phyloP scores from a whole-genome alignment of 106 monocot species.

The Gastrodia elata region DNA sequence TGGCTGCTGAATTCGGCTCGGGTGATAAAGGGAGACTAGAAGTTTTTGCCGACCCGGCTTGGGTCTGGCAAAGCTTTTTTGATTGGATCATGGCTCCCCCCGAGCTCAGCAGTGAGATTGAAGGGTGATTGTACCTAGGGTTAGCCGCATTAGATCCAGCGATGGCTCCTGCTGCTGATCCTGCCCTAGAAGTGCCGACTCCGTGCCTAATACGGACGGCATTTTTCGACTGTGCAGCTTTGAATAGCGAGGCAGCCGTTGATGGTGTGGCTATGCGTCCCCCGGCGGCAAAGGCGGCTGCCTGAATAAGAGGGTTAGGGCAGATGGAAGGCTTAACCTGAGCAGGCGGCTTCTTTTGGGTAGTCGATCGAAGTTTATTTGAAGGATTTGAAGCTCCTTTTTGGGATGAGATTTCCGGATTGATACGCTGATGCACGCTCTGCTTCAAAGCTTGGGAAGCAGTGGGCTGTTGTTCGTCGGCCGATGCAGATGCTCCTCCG shows the following conservation, averaged over 20 bases:
- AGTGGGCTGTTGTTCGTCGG: slow-evolving; percentile 18
- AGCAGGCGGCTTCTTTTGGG: slow-evolving; percentile 7
- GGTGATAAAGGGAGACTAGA: neutral
- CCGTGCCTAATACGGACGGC: slow-evolving; percentile 46
- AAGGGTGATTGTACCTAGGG: neutral
- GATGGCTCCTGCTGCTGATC: slow-evolving; percentile 8
- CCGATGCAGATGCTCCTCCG: neutral
- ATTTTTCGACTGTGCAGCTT: slow-evolving; percentile 55
- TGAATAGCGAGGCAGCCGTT: slow-evolving; percentile 39
- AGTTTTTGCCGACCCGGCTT: slow-evolving; percentile 9
- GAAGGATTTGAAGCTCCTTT: slow-evolving; percentile 15
- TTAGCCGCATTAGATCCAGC: neutral
- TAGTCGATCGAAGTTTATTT: slow-evolving; percentile 13
- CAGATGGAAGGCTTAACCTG: slow-evolving; percentile 15
- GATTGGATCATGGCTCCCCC: neutral
- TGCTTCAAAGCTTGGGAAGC: slow-evolving; percentile 19
- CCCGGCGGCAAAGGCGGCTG: slow-evolving; percentile 67
- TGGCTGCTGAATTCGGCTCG: neutral
- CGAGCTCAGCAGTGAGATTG: neutral
- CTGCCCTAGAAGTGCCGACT: slow-evolving; percentile 10
- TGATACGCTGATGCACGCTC: slow-evolving; percentile 9
- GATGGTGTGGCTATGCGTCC: slow-evolving; percentile 49
- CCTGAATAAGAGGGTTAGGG: slow-evolving; percentile 38
- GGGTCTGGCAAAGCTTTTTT: neutral
- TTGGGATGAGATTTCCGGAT: slow-evolving; percentile 5